Evolutionary conservation across 1,284 basidiomycete species (phyloP), one percentile per base, ranked within the genome.

Genomic region (Tilletia indica): DNA sequence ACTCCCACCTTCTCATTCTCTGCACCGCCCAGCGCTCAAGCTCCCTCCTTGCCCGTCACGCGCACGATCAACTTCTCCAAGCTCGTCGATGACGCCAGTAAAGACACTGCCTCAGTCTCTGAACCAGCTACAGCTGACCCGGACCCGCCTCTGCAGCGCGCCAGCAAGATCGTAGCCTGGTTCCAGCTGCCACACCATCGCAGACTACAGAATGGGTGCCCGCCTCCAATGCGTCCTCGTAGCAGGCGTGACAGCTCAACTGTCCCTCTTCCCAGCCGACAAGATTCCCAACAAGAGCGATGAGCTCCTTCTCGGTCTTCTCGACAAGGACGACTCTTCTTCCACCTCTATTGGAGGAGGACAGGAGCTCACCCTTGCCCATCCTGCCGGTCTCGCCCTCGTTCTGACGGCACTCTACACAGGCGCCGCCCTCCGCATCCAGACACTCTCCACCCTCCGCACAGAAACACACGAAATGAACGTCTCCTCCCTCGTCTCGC

Each of bases 341-440:
- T 54, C 51, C 21, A 16, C 51, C 16, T 54, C 51, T 8, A 54
- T 16, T 14, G 12, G 56, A 31, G 56, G 25, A 58, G 61, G 31
- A 38, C 34, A 36, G 31, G 25, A 31, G 4, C 66, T 61, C 58
- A 39, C 48, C 5, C 49, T 42, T 51, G 48, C 36, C 31, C 72
- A 48, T 21, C 80, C 80, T 0, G 70, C 75, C 6, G 80, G 79
- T 9, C 71, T 82, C 19, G 70, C 76, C 11, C 73, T 84, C 31
- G 75, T 75, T 6, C 72, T 84, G 38, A 71, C 74, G 3, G 76
- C 80, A 0, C 76, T 83, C 39, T 82, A 80, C 72, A 81, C 82
- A 0, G 81, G 81, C 16, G 73, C 82, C 4, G 70, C 74, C n/a
- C 70, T 83, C 14, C 61, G 51, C 11, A 47, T 56, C 25, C 56